Conservation (phyloP, 495 filamentous ascomycete genomes). For the Xylaria flabelliformis region DNA sequence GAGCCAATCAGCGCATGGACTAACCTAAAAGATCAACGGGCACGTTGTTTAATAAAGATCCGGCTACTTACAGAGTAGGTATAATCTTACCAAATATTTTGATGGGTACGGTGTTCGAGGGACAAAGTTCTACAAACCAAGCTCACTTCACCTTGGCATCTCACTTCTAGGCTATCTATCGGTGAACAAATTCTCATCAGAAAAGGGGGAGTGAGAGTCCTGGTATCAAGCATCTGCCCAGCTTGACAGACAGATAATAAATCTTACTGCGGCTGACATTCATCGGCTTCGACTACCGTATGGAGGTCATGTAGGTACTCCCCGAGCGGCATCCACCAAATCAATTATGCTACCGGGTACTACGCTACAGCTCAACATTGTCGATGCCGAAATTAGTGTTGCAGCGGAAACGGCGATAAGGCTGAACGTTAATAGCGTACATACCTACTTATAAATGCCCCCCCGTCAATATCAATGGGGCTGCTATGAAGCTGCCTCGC, state of each 20-base stretch:
- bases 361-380: background rate
- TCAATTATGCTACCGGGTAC: background rate
- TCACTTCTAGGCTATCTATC: background rate
- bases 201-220: background rate
- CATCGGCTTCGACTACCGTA: slow-evolving; percentile 2
- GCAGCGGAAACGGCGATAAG: slow-evolving; percentile 6
- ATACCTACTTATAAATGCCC: background rate
- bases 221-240: background rate
- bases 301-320: background rate
- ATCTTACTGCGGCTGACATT: background rate
- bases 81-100: background rate
- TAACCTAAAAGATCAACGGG: background rate
- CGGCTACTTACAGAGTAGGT: background rate
- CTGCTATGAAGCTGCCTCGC: slow-evolving; percentile 13
- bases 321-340: background rate
- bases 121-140: background rate
- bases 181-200: background rate
- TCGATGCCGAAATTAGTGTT: slow-evolving; percentile 7
- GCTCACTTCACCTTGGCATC: background rate
- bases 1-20: slow-evolving; percentile 10
- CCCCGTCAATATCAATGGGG: background rate
- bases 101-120: background rate
- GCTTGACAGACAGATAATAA: background rate
- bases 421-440: slow-evolving; percentile 1
- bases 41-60: background rate